Conservation (phyloP, 768 basidiomycete species). For the Filobasidium floriforme region DNA sequence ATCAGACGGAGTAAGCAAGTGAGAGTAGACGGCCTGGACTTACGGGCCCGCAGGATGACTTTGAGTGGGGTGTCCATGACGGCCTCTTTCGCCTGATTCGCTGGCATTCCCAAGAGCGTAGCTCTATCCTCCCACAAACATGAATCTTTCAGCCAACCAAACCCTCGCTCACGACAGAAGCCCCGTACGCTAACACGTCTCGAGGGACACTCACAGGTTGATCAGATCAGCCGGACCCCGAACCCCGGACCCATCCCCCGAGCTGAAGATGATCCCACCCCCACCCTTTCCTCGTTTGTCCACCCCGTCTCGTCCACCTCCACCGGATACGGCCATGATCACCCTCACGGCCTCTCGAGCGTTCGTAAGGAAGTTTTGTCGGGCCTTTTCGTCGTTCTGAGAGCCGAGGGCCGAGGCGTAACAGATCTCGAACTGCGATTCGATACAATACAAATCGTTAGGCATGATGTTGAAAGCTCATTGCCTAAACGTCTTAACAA, state of each 20-base stretch:
- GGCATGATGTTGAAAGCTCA: too few species aligned
- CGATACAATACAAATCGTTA: background rate
- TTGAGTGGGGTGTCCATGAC: conserved; percentile 30
- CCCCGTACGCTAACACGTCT: background rate
- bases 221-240: conserved; percentile 40
- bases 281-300: conserved; percentile 30
- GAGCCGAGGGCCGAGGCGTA: conserved; percentile 39
- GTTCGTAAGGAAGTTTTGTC: conserved; percentile 42
- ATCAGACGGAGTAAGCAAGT: background rate
- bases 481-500: too few species aligned
- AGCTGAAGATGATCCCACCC: conserved; percentile 37
- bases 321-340: conserved; percentile 19
- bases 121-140: conserved; percentile 22
- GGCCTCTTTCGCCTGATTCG: conserved; percentile 42
- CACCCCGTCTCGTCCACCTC: conserved; percentile 19
- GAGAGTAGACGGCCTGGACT: conserved; percentile 19
- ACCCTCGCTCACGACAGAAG: background rate
- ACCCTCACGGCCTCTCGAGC: conserved; percentile 41
- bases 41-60: conserved; percentile 41
- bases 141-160: background rate
- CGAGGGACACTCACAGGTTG: conserved; percentile 31
- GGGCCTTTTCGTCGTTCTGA: conserved; percentile 26
- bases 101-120: conserved; percentile 42
- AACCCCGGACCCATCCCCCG: conserved; percentile 25
- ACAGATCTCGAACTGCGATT: conserved; percentile 39